Evolutionary conservation across 2,329 filamentous ascomycete genomes (phyloP).

Genomic region (Arthrobotrys pseudoclavata): DNA sequence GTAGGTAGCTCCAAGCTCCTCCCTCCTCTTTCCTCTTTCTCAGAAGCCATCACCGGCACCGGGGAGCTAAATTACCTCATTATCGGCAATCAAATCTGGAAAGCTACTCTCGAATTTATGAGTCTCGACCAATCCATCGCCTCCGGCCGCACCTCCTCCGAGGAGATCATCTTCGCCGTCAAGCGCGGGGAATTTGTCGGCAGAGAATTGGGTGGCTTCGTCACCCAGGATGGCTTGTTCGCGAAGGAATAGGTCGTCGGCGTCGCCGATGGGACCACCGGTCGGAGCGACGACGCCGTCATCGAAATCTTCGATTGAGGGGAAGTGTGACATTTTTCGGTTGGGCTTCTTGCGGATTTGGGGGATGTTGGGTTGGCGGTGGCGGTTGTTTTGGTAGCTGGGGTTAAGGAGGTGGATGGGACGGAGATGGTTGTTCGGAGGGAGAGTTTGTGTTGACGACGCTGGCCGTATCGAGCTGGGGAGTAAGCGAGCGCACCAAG

Average conservation of each 20-base stretch:
- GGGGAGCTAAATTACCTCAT: slow-evolving; percentile 52
- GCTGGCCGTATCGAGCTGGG: not conserved
- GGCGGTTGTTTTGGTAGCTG: not conserved
- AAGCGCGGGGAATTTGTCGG: slow-evolving; percentile 63
- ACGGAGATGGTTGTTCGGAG: slow-evolving; percentile 4
- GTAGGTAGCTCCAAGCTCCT: not conserved
- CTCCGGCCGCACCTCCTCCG: slow-evolving; percentile 70
- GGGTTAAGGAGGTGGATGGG: not conserved
- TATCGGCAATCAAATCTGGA: slow-evolving; percentile 79
- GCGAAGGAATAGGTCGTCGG: slow-evolving; percentile 87
- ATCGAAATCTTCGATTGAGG: slow-evolving; percentile 83
- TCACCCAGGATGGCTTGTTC: slow-evolving; percentile 92
- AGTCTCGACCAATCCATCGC: slow-evolving; percentile 66
- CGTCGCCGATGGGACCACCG: slow-evolving; percentile 71
- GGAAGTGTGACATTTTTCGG: slow-evolving; percentile 82
- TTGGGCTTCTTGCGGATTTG: not conserved
- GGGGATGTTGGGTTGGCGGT: slow-evolving; percentile 4
- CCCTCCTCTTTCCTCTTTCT: not conserved
- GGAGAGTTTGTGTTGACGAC: slow-evolving; percentile 6
- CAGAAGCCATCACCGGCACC: not conserved
- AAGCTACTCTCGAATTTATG: slow-evolving; percentile 85
- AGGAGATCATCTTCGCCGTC: slow-evolving; percentile 78
- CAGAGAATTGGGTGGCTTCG: slow-evolving; percentile 88
- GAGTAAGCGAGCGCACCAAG: too few species aligned
- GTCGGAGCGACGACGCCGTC: slow-evolving; percentile 67